Evolutionary conservation across 306 rosid genomes (phyloP).

Genomic region (Trifolium dubium): DNA sequence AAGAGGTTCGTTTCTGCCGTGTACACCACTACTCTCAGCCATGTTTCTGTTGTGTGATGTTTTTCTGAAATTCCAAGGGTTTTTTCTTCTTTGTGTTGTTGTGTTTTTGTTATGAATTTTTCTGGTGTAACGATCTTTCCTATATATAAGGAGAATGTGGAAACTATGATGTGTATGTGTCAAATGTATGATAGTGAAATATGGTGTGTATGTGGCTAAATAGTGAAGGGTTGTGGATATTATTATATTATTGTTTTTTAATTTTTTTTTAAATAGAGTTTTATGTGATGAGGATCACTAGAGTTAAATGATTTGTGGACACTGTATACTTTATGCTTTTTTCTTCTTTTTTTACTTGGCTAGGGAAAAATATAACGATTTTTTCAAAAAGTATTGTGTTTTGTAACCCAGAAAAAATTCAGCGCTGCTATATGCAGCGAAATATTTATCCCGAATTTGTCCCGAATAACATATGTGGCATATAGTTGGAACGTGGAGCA

Average conservation of each 20-base stretch:
- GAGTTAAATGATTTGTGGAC: neutral
- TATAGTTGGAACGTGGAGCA: too few relatives aligned
- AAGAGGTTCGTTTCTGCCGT: conserved; percentile 36
- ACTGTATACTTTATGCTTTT: neutral
- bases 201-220: neutral
- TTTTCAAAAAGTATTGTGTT: too few relatives aligned
- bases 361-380: neutral
- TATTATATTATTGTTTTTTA: too few relatives aligned
- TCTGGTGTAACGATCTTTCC: neutral
- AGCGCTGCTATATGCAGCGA: too few relatives aligned
- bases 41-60: neutral
- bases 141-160: neutral
- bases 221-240: neutral
- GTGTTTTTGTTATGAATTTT: neutral
- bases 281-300: neutral
- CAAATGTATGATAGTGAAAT: neutral
- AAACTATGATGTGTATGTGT: neutral
- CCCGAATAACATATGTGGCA: too few relatives aligned
- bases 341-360: neutral
- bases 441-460: too few relatives aligned
- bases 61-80: neutral
- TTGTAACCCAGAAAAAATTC: too few relatives aligned
- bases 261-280: neutral
- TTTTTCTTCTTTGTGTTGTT: neutral
- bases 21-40: conserved; percentile 22